Evolutionary conservation across 2,329 filamentous ascomycete genomes (phyloP), one percentile per base, ranked within the genome.

Genomic region (Didymella lethalis): DNA sequence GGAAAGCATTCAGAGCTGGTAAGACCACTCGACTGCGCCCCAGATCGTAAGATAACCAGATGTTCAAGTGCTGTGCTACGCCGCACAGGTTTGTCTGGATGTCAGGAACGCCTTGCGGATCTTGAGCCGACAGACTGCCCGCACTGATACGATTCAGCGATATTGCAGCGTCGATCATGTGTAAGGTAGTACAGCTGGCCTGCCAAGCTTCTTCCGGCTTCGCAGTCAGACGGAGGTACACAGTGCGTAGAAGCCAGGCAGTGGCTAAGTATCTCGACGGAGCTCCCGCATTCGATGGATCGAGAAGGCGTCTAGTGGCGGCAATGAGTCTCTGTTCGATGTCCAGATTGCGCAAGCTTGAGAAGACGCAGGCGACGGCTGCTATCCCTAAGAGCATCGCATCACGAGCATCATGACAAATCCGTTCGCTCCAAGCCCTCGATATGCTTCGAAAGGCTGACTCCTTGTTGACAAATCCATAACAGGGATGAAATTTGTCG

Each of bases 131-230:
- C 7, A 32, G 14, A 14, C 25, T 26, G 34, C 36, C 25, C 2
- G 7, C 16, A 2, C 44, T 34, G n/a, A 26, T 18, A n/a, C 32
- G 40, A 11, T 18, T 43, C 5, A 32, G 18, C 4, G 36, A 54
- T 20, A 20, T 32, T 16, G 44, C 28, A 14, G 51, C 51, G 8
- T 40, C 51, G 16, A 54, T 48, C 25, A 54, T 36, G 14, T 54
- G 51, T 4, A 54, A 32, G 8, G 51, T 54, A 11, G 44, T 54
- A 16, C 51, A 54, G 20, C 51, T 54, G 6, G 51, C 51, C 31
- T n/a, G 18, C 51, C 51, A 54, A 8, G 51, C 51, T 18, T 54
- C 51, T 25, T 54, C 51, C 41, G 51, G 51, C 45, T 48, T 54
- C 20, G 51, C 51, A 20, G 26, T 54, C 7, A 54, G 34, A 5